A percentile compares a stretch with the other conserved stretches of the same genome.
Conservation (phyloP, 202 grass and related monocot species). For the Saccharum hybrid region DNA sequence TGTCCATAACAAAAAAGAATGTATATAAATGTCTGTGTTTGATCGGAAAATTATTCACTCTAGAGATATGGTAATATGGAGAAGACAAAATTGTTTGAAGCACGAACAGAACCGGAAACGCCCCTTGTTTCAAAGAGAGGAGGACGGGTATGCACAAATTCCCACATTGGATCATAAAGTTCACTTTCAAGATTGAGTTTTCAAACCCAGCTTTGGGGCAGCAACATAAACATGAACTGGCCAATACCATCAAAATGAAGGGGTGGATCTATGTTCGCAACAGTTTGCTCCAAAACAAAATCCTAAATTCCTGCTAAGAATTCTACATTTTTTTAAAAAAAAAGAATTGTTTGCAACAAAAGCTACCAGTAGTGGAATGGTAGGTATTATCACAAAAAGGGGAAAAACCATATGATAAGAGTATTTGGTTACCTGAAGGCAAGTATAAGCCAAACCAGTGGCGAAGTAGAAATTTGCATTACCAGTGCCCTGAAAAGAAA, state of each 20-base stretch:
- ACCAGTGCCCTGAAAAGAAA: conserved; percentile 84
- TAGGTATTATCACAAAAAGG: conserved; percentile 5
- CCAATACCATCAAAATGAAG: neutral
- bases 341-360: neutral
- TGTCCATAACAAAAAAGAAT: neutral
- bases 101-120: too few relatives aligned
- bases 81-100: too few relatives aligned
- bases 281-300: neutral
- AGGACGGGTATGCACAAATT: neutral
- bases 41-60: neutral
- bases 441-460: conserved; percentile 89
- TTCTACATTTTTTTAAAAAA: neutral
- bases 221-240: neutral
- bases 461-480: conserved; percentile 99
- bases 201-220: neutral
- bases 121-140: too few relatives aligned
- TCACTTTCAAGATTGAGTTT: neutral
- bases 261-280: too few relatives aligned
- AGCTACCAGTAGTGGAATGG: conserved; percentile 5
- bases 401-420: conserved; percentile 15
- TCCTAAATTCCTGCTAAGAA: neutral
- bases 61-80: too few relatives aligned
- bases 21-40: neutral
- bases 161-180: neutral
- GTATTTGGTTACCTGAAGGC: conserved; percentile 76